A percentile compares a stretch with the other conserved stretches of the same genome.
Conservation (phyloP, 1,284 basidiomycete genomes). For the Phellinidium pouzarii region DNA sequence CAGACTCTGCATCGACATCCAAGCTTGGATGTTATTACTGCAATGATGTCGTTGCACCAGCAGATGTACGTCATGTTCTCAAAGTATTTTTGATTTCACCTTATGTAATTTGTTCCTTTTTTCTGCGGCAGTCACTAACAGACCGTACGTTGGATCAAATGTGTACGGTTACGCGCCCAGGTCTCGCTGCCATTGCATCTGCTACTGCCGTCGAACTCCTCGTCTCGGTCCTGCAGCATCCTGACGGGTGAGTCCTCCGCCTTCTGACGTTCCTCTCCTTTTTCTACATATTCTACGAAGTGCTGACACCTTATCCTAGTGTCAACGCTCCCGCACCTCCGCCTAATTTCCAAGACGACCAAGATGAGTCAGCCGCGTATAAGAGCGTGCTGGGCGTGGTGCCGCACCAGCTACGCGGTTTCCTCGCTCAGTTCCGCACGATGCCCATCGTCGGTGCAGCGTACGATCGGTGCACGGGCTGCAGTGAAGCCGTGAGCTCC, state of each 20-base stretch:
- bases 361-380: slow-evolving; percentile 28
- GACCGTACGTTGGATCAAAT: slow-evolving; percentile 97
- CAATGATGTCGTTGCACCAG: slow-evolving; percentile 95
- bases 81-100: background rate
- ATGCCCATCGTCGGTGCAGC: slow-evolving; percentile 81
- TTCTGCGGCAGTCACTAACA: slow-evolving; percentile 64
- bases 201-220: slow-evolving; percentile 91
- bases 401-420: slow-evolving; percentile 92
- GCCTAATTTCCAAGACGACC: slow-evolving; percentile 28
- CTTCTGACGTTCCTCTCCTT: background rate
- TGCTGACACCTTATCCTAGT: slow-evolving; percentile 31
- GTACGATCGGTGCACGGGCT: slow-evolving; percentile 87
- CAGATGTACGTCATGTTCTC: slow-evolving; percentile 64
- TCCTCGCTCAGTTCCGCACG: slow-evolving; percentile 80
- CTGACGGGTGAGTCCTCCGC: slow-evolving; percentile 59
- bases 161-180: slow-evolving; percentile 98
- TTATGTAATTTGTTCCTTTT: background rate
- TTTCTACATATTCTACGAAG: background rate
- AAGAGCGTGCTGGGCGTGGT: slow-evolving; percentile 75
- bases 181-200: slow-evolving; percentile 87
- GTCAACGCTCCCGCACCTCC: slow-evolving; percentile 62
- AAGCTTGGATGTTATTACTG: slow-evolving; percentile 93
- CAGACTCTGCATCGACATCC: slow-evolving; percentile 25
- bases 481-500: slow-evolving; percentile 63
- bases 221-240: slow-evolving; percentile 86